These are phyloP conservation scores for Coemansia sp. DNA, from an alignment of 192 early-diverging fungal genomes.

Conservation along the genomic window DNA sequence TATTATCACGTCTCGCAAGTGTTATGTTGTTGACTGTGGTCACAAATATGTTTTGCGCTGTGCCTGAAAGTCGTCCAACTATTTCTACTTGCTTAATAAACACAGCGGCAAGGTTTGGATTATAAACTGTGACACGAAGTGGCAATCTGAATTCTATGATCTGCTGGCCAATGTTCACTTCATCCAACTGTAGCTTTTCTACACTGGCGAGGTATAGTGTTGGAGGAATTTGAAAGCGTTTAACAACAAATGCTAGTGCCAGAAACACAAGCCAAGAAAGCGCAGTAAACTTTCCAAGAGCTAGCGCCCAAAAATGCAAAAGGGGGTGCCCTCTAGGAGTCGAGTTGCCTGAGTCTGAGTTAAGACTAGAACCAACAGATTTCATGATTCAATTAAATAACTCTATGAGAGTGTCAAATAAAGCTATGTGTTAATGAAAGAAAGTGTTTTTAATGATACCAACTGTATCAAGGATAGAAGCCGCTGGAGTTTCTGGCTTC, in stretches of 20 bases:
- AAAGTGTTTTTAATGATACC: no score
- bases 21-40: not conserved
- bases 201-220: not conserved
- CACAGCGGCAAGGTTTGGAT: not conserved
- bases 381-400: not conserved
- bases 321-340: not conserved
- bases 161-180: not conserved
- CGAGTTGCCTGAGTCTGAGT: not conserved
- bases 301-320: not conserved
- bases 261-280: not conserved
- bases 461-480: no score
- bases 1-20: not conserved
- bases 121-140: slow-evolving; percentile 2
- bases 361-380: not conserved
- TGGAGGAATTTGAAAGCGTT: slow-evolving; percentile 2
- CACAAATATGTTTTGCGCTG: slow-evolving; percentile 1
- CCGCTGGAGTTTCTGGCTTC: no score
- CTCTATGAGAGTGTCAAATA: no score
- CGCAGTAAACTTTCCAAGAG: not conserved
- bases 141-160: not conserved
- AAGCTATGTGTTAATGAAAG: no score
- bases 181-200: not conserved
- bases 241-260: not conserved
- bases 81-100: not conserved
- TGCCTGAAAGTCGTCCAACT: not conserved